Percentiles rank a stretch among this genome's conserved stretches.
Evolutionary conservation across 768 basidiomycete genomes (phyloP).

Genomic region (Termitomyces sp.): DNA sequence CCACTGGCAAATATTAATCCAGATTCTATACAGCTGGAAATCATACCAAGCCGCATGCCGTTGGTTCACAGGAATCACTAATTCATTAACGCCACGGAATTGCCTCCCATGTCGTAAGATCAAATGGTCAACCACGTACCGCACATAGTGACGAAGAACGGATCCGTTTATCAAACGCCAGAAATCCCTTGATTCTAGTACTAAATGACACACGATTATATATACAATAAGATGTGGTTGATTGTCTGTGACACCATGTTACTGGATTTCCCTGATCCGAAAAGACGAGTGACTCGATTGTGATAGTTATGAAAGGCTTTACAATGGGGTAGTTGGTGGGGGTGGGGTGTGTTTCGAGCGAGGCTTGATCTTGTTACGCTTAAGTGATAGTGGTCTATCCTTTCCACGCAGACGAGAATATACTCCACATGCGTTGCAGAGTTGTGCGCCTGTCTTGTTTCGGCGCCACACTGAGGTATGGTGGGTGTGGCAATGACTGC

Average conservation of each 20-base stretch:
- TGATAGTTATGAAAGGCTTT: not conserved
- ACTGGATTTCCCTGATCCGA: not conserved
- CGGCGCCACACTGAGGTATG: conserved; percentile 49
- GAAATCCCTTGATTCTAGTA: conserved; percentile 6
- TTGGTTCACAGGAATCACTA: not conserved
- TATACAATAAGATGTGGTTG: not conserved
- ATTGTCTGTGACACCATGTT: not conserved
- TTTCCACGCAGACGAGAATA: conserved; percentile 44
- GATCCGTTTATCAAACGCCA: conserved; percentile 1
- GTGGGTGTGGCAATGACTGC: conserved; percentile 47
- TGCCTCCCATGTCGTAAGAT: conserved; percentile 4
- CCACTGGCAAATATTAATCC: not conserved
- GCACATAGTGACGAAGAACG: not conserved
- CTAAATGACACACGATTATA: not conserved
- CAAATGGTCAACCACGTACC: conserved; percentile 5
- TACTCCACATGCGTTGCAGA: conserved; percentile 51
- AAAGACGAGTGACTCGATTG: not conserved
- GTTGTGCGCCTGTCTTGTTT: conserved; percentile 45
- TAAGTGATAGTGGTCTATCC: conserved; percentile 41
- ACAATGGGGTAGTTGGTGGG: not conserved
- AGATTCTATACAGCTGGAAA: not conserved
- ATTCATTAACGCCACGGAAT: not conserved
- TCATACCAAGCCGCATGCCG: not conserved
- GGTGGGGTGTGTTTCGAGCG: conserved; percentile 40
- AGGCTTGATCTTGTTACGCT: conserved; percentile 45